A percentile compares a stretch with the other conserved stretches of the same genome.
Conservation (phyloP, 345 rosid genomes). For the Passiflora organensis region DNA sequence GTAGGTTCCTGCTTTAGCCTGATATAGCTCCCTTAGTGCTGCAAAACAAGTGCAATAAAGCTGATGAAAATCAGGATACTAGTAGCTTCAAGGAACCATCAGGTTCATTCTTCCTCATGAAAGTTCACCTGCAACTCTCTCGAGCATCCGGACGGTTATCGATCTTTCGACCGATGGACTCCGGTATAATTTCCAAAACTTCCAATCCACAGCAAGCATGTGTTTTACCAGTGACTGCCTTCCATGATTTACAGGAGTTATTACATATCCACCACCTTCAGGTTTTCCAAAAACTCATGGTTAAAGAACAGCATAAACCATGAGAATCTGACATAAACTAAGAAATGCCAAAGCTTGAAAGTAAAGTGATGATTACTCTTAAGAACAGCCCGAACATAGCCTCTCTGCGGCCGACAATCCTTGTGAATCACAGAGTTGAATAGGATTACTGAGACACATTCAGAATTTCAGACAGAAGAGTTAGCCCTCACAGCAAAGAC, state of each 20-base stretch:
- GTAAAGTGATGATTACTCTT: conserved; percentile 67
- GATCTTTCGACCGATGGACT: conserved; percentile 59
- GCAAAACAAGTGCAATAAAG: conserved; percentile 8
- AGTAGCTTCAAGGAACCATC: not conserved
- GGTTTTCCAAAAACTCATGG: conserved; percentile 2
- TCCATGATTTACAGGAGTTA: conserved; percentile 67
- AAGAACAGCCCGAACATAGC: conserved; percentile 82
- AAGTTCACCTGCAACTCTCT: conserved; percentile 65
- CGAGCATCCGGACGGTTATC: conserved; percentile 72
- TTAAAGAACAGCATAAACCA: no score
- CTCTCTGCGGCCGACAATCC: conserved; percentile 60
- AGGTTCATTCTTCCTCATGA: not conserved
- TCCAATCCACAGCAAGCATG: conserved; percentile 95
- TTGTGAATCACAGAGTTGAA: conserved; percentile 86
- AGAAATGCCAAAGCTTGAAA: conserved; percentile 5
- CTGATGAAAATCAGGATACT: no score
- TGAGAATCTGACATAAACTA: no score
- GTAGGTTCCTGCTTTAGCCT: conserved; percentile 47
- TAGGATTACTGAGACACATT: conserved; percentile 66
- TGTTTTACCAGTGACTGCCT: conserved; percentile 74
- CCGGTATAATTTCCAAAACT: conserved; percentile 65
- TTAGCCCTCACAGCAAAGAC: not conserved
- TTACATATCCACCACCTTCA: conserved; percentile 91
- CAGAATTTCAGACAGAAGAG: conserved; percentile 9
- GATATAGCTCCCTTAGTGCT: conserved; percentile 76